phyloP scores from a whole-genome alignment of 225 moss, liverwort and hornwort species.

The Climacium dendroides region DNA sequence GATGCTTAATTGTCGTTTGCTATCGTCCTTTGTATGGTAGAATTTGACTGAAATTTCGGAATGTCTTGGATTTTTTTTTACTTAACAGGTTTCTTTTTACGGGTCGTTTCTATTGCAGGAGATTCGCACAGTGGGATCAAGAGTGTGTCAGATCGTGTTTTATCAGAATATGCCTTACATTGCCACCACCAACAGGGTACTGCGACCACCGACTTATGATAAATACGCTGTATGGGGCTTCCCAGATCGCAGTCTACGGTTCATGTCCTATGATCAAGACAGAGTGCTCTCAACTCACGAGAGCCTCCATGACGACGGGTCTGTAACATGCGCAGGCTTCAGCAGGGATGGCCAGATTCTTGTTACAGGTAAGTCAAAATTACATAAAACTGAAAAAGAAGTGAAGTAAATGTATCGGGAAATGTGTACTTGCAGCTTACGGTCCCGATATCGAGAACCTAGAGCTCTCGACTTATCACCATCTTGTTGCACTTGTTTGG shows the following conservation, averaged over 20 bases:
- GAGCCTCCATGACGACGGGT: constrained; percentile 82
- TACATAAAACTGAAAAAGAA: background rate
- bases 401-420: background rate
- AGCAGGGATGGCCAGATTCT: constrained; percentile 91
- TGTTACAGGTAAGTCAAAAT: constrained; percentile 36
- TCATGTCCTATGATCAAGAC: constrained; percentile 90
- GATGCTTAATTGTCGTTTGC: background rate
- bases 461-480: background rate
- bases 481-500: background rate
- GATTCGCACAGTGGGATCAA: constrained; percentile 62
- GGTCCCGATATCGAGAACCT: background rate
- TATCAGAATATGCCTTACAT: constrained; percentile 73
- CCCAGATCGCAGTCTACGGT: constrained; percentile 82
- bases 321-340: constrained; percentile 83
- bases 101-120: constrained; percentile 26
- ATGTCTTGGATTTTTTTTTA: background rate
- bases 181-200: constrained; percentile 54
- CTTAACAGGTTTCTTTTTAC: background rate
- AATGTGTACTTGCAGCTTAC: background rate
- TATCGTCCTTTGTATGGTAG: background rate
- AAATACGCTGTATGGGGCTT: constrained; percentile 87
- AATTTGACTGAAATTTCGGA: background rate
- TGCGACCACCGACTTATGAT: constrained; percentile 80
- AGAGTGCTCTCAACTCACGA: constrained; percentile 86
- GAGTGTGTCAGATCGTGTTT: constrained; percentile 71